A percentile compares a stretch with the other conserved stretches of the same genome.
Conservation (phyloP, 192 early-diverging fungal genomes). For the Allomyces javanicus region DNA sequence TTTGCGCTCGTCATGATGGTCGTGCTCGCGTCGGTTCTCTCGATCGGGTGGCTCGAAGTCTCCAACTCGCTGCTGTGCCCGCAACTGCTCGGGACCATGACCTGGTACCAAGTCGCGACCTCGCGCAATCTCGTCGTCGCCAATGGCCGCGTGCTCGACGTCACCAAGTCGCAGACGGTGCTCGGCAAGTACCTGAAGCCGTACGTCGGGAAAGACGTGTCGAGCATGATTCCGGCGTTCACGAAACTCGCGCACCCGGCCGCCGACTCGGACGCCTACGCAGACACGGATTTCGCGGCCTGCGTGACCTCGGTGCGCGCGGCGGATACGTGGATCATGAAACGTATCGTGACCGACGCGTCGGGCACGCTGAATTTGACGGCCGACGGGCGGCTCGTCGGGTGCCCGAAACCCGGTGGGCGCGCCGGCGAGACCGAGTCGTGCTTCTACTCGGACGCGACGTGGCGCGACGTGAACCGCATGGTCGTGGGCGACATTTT, state of each 20-base stretch:
- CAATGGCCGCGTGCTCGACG: not conserved
- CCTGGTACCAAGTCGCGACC: not conserved
- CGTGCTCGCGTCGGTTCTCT: not conserved
- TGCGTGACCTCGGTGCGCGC: not conserved
- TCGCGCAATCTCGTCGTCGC: not conserved
- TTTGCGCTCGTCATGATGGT: conserved; percentile 2
- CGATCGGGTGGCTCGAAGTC: not conserved
- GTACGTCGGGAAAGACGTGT: conserved; percentile 3
- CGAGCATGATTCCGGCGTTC: not conserved
- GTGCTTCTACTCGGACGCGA: not conserved
- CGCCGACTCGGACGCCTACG: not conserved
- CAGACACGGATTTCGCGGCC: not conserved
- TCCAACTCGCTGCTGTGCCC: not conserved
- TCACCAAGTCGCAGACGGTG: not conserved
- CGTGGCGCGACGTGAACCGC: not conserved
- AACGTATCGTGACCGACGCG: not conserved
- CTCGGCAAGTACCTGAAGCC: not conserved
- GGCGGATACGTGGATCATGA: not conserved
- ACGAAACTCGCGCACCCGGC: not conserved
- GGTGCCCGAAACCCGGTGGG: not conserved
- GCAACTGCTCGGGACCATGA: not conserved
- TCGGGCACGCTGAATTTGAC: not conserved
- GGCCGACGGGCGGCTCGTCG: not conserved
- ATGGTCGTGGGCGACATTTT: not conserved
- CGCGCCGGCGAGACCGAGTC: not conserved